phyloP scores from a whole-genome alignment of 495 filamentous ascomycete genomes.

The Pseudoneurospora amorphoporcata region DNA sequence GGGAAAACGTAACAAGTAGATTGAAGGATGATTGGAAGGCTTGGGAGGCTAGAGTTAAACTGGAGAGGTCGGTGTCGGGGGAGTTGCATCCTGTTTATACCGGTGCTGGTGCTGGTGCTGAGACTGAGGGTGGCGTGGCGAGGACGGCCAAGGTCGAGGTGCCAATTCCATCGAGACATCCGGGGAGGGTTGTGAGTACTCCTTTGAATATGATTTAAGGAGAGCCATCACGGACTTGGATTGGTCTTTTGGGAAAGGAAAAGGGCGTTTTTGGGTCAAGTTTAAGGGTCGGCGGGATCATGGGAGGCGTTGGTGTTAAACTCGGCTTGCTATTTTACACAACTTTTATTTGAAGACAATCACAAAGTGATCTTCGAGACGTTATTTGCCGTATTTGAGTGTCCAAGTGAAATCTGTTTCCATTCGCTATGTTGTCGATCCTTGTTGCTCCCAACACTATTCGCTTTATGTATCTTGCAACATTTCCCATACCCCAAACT shows the following conservation, averaged over 20 bases:
- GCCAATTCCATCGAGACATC: neutral
- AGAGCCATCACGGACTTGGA: neutral
- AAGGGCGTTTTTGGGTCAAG: neutral
- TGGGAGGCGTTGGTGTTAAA: neutral
- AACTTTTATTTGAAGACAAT: neutral
- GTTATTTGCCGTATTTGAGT: neutral
- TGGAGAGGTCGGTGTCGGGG: constrained; percentile 16
- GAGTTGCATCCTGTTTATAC: constrained; percentile 16
- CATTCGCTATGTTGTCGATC: neutral
- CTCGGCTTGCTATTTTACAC: neutral
- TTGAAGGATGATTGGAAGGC: constrained; percentile 23
- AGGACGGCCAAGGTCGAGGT: neutral
- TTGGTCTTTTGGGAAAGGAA: neutral
- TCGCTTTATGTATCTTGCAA: neutral
- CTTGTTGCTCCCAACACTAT: neutral
- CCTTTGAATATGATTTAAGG: neutral
- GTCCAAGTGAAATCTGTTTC: neutral
- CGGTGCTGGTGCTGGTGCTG: neutral
- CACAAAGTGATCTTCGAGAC: neutral
- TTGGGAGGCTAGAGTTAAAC: constrained; percentile 19
- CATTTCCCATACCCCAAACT: no score
- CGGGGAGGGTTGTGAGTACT: neutral
- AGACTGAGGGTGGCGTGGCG: neutral
- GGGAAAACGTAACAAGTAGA: neutral
- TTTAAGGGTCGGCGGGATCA: neutral